phyloP scores from a whole-genome alignment of 1,284 basidiomycete genomes.

The Ustilago shanxiensis region DNA sequence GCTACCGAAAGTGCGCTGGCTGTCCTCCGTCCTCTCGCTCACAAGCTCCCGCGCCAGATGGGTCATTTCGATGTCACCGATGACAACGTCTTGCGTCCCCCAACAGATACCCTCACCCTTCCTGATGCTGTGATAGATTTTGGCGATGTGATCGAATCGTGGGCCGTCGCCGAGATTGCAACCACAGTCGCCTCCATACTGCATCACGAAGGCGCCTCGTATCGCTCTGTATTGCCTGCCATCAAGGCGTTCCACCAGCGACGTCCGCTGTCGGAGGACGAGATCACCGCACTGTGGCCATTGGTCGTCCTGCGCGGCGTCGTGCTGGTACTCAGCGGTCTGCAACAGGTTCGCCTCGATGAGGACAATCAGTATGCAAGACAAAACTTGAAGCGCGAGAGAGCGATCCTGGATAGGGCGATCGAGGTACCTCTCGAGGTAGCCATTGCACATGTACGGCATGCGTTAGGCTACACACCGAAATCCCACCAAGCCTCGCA shows the following conservation, averaged over 20 bases:
- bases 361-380: background rate
- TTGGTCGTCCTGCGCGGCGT: background rate
- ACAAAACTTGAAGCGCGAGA: background rate
- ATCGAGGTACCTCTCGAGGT: background rate
- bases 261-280: background rate
- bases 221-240: background rate
- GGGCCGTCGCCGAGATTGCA: background rate
- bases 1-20: background rate
- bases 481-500: no score
- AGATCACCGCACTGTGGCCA: background rate
- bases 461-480: background rate
- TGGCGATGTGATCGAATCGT: background rate
- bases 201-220: background rate
- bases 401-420: background rate
- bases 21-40: background rate
- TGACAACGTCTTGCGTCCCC: background rate
- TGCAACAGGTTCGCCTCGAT: background rate
- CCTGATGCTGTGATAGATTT: background rate
- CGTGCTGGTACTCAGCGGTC: background rate
- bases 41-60: background rate
- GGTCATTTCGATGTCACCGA: background rate
- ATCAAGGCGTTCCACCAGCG: background rate
- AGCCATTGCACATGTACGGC: background rate
- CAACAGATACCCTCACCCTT: background rate
- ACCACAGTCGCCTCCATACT: background rate